Percentiles rank a stretch among this genome's conserved stretches.
These are phyloP conservation scores for Trametes versicolor DNA, from an alignment of 1,284 basidiomycete species.

Conservation along the genomic window DNA sequence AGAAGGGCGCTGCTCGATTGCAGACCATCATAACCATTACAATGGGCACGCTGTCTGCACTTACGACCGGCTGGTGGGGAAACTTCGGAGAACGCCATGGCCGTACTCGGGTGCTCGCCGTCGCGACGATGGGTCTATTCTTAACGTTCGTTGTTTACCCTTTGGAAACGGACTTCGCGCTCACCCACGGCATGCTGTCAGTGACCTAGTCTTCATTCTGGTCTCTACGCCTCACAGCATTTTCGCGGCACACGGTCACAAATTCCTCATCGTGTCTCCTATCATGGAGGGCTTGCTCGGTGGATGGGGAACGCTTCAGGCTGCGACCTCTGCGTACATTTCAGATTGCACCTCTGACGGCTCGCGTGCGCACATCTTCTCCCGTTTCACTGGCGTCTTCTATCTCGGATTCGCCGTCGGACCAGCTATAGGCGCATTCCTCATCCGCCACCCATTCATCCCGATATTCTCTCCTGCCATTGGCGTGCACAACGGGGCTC, in stretches of 20 bases:
- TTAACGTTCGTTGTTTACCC: constrained; percentile 65
- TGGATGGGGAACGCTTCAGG: constrained; percentile 85
- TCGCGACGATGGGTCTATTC: constrained; percentile 77
- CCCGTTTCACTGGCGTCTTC: constrained; percentile 78
- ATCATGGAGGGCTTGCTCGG: constrained; percentile 87
- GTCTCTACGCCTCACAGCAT: constrained; percentile 76
- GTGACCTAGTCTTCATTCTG: constrained; percentile 82
- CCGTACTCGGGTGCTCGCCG: constrained; percentile 77
- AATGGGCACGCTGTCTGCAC: constrained; percentile 83
- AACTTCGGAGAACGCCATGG: constrained; percentile 83
- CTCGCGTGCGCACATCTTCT: constrained; percentile 84
- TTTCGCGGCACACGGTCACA: constrained; percentile 73
- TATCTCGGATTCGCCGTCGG: constrained; percentile 80
- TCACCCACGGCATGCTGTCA: constrained; percentile 43
- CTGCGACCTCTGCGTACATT: constrained; percentile 85
- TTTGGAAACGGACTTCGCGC: background rate
- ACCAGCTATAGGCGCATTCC: constrained; percentile 75
- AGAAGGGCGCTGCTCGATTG: constrained; percentile 71
- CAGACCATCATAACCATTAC: constrained; percentile 79
- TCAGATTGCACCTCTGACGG: constrained; percentile 89
- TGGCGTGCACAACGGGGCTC: constrained; percentile 41
- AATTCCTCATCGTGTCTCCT: constrained; percentile 84
- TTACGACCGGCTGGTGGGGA: constrained; percentile 93
- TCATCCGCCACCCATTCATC: constrained; percentile 66
- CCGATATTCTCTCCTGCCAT: constrained; percentile 47